A percentile compares a stretch with the other conserved stretches of the same genome.
phyloP scores from a whole-genome alignment of 177 flowering plant genomes.

The Vitis hybrid region DNA sequence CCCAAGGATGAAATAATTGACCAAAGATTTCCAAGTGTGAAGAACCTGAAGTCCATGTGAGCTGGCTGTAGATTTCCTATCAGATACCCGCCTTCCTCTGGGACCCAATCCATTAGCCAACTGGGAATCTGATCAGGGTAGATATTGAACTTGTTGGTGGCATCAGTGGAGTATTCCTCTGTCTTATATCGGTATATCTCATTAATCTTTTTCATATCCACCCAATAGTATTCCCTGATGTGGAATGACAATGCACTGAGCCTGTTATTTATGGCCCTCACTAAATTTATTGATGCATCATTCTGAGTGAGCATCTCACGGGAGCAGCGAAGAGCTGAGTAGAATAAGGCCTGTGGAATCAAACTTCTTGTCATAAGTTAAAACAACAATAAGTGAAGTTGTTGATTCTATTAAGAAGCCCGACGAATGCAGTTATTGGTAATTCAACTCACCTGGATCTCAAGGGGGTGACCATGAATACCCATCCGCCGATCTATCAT shows the following conservation, averaged over 20 bases:
- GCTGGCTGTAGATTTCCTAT: constrained; percentile 65
- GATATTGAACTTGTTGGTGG: constrained; percentile 92
- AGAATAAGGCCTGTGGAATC: constrained; percentile 75
- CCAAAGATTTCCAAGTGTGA: constrained; percentile 91
- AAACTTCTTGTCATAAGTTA: constrained; percentile 5
- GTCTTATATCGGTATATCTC: constrained; percentile 96
- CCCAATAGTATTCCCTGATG: constrained; percentile 95
- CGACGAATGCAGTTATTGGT: no score
- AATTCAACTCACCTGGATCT: constrained; percentile 53
- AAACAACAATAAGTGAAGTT: neutral
- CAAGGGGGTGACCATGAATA: constrained; percentile 70
- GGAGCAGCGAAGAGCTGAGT: constrained; percentile 80
- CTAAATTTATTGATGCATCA: constrained; percentile 75
- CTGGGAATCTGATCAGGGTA: constrained; percentile 94
- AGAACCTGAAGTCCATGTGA: constrained; percentile 95
- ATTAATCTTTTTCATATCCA: constrained; percentile 88
- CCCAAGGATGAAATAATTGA: constrained; percentile 80
- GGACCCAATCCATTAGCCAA: constrained; percentile 94
- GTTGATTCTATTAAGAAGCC: no score
- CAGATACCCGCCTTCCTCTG: constrained; percentile 79
- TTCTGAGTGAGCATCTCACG: constrained; percentile 83
- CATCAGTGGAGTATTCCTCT: constrained; percentile 90
- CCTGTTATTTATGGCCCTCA: constrained; percentile 80
- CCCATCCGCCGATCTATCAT: constrained; percentile 78
- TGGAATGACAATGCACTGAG: constrained; percentile 97